Conservation (phyloP, 441 rosid species). For the Brassica hybrid region DNA sequence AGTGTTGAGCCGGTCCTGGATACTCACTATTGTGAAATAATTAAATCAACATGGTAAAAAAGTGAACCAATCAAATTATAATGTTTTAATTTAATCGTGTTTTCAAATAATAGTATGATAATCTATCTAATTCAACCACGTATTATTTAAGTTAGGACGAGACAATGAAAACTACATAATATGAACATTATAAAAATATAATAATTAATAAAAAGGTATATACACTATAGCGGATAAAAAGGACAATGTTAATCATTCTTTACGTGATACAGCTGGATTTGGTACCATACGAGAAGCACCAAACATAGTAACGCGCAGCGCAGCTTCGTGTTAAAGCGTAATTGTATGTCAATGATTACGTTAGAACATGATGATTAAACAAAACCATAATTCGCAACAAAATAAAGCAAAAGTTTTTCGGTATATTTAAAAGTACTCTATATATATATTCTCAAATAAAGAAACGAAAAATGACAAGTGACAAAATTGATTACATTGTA, state of each 20-base stretch:
- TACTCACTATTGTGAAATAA: too few relatives aligned
- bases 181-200: too few relatives aligned
- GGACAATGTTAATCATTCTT: not conserved
- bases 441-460: conserved; percentile 7
- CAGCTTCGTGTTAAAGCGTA: conserved; percentile 35
- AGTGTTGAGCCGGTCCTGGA: too few relatives aligned
- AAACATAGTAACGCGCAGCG: conserved; percentile 2
- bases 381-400: conserved; percentile 27
- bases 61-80: too few relatives aligned
- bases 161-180: too few relatives aligned
- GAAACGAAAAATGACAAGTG: conserved; percentile 31
- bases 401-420: conserved; percentile 36
- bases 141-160: too few relatives aligned
- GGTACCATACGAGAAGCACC: not conserved
- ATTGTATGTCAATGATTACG: conserved; percentile 40
- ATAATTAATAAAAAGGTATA: too few relatives aligned
- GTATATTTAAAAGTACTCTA: conserved; percentile 11
- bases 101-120: too few relatives aligned
- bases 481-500: conserved; percentile 41
- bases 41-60: too few relatives aligned
- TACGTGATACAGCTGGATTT: conserved; percentile 30
- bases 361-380: conserved; percentile 31
- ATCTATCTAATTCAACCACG: too few relatives aligned
- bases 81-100: too few relatives aligned
- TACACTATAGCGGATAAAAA: not conserved